These are phyloP conservation scores for Lagenidium sp. DNA, from an alignment of 352 stramenopile genomes.

Conservation along the genomic window DNA sequence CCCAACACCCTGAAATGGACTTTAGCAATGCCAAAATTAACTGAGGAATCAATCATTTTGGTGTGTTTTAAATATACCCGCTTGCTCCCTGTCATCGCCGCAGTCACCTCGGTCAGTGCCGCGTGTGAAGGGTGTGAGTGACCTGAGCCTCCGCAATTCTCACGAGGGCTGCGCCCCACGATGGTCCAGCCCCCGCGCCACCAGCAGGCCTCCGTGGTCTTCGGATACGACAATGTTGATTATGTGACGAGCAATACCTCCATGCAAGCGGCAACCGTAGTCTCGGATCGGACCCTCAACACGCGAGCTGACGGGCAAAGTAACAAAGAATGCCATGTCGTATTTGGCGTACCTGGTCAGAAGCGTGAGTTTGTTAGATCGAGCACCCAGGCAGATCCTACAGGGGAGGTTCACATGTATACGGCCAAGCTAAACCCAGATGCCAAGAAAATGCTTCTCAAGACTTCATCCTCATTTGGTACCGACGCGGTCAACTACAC, in stretches of 20 bases:
- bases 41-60: conserved; percentile 27
- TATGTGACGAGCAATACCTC: conserved; percentile 37
- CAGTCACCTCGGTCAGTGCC: no score
- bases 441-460: conserved; percentile 45
- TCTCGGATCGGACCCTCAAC: no score
- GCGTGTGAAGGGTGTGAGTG: no score
- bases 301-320: conserved; percentile 24
- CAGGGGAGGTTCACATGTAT: conserved; percentile 59
- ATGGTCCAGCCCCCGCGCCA: conserved; percentile 15
- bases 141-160: no score
- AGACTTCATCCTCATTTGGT: conserved; percentile 49
- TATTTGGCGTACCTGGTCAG: conserved; percentile 50
- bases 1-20: conserved; percentile 98
- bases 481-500: conserved; percentile 37
- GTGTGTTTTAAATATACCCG: no score
- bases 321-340: conserved; percentile 57
- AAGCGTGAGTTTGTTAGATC: conserved; percentile 51
- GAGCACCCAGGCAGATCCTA: conserved; percentile 45
- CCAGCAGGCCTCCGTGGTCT: conserved; percentile 50
- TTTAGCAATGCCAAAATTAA: conserved; percentile 98
- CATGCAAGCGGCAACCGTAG: no score
- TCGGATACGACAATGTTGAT: conserved; percentile 46
- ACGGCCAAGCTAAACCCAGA: conserved; percentile 33
- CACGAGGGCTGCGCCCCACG: no score
- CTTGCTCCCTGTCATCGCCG: no score